Conservation (phyloP, 1,139 yeast species). For the Lodderomyces margitis region DNA sequence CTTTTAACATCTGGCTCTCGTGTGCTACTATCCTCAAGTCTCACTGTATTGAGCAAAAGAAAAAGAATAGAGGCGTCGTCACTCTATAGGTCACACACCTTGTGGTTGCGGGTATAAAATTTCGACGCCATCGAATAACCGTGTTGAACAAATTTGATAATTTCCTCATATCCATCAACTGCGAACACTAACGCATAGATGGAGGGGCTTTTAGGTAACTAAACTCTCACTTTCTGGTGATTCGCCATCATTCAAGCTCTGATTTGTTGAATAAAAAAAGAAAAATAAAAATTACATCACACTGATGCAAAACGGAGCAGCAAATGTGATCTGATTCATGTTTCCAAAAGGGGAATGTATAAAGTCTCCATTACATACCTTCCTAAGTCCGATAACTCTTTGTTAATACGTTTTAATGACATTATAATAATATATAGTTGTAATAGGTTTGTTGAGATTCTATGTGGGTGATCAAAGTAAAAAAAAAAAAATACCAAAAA, state of each 20-base stretch:
- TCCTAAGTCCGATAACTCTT: slow-evolving; percentile 92
- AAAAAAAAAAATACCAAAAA: not conserved
- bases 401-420: slow-evolving; percentile 94
- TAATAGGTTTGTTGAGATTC: slow-evolving; percentile 8
- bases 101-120: not conserved
- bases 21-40: no score
- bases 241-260: no score
- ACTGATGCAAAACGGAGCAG: no score
- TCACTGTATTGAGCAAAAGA: no score
- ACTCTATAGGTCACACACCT: not conserved
- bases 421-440: slow-evolving; percentile 28
- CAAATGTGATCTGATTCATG: not conserved
- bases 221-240: no score
- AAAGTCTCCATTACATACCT: slow-evolving; percentile 63
- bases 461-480: no score
- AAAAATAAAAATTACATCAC: no score
- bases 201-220: no score
- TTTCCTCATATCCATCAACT: not conserved
- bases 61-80: not conserved
- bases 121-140: not conserved
- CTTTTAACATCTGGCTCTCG: no score
- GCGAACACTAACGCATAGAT: no score
- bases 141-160: not conserved
- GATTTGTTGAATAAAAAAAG: no score
- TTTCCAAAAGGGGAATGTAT: no score